Evolutionary conservation across 2,329 filamentous ascomycete genomes (phyloP).

Genomic region (Penicillium griseofulvum): DNA sequence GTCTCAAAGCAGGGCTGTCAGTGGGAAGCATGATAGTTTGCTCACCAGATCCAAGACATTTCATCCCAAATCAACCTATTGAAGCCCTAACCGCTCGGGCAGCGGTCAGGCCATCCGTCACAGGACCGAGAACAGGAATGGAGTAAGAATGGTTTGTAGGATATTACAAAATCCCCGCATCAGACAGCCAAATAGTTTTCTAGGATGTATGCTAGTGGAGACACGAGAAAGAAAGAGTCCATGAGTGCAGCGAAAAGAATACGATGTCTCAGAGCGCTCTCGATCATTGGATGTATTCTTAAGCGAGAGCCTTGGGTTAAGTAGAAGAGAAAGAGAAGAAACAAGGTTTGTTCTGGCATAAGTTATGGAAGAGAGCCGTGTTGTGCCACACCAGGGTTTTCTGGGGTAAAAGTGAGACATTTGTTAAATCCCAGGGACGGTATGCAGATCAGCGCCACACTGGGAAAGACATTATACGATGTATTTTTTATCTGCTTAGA

Average conservation of each 20-base stretch:
- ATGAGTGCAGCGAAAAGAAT: neutral
- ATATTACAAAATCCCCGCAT: slow-evolving; percentile 2
- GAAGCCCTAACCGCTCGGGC: neutral
- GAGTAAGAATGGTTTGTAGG: neutral
- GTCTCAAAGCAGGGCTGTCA: neutral
- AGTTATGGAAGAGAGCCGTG: neutral
- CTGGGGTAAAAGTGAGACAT: slow-evolving; percentile 19
- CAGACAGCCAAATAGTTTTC: neutral
- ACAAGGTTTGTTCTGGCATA: neutral
- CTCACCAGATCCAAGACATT: slow-evolving; percentile 8
- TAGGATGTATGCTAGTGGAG: neutral
- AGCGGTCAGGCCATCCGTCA: slow-evolving; percentile 8
- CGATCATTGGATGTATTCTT: slow-evolving; percentile 1
- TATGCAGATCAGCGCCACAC: slow-evolving; percentile 4
- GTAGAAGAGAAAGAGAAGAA: neutral
- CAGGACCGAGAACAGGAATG: neutral
- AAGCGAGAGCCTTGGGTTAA: neutral
- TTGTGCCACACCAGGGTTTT: neutral
- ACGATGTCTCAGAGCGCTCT: slow-evolving; percentile 15
- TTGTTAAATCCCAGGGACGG: slow-evolving; percentile 20
- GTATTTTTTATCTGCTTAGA: neutral
- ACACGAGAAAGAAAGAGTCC: neutral
- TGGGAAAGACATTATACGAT: neutral
- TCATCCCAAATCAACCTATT: neutral
- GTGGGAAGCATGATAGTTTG: neutral